A percentile compares a stretch with the other conserved stretches of the same genome.
Evolutionary conservation across 495 filamentous ascomycete species (phyloP).

Genomic region (Oleoguttula mirabilis): DNA sequence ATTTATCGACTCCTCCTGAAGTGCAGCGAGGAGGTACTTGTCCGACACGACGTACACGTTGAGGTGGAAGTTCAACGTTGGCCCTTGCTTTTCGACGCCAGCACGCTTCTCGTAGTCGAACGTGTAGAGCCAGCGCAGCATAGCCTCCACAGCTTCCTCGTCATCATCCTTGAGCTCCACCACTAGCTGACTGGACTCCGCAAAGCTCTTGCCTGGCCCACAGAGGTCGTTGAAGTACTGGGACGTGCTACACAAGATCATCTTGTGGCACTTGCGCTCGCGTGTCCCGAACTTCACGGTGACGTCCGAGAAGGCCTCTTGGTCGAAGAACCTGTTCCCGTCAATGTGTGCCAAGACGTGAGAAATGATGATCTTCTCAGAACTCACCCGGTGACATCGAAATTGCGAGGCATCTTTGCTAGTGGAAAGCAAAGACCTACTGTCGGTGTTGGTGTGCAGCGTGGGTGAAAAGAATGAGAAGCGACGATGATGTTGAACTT

Average conservation of each 20-base stretch:
- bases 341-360: not conserved
- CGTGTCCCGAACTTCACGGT: not conserved
- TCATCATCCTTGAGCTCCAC: slow-evolving; percentile 31
- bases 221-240: slow-evolving; percentile 5
- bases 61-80: slow-evolving; percentile 2
- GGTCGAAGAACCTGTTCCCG: slow-evolving; percentile 4
- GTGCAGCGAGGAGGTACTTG: slow-evolving; percentile 3
- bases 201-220: slow-evolving; percentile 11
- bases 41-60: slow-evolving; percentile 3
- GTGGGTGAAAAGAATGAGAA: too few relatives aligned
- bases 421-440: not conserved
- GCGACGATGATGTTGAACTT: not conserved
- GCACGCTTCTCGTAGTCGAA: slow-evolving; percentile 8
- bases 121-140: slow-evolving; percentile 24
- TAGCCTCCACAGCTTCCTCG: slow-evolving; percentile 29
- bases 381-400: not conserved
- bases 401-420: not conserved
- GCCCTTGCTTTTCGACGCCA: not conserved
- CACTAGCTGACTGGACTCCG: slow-evolving; percentile 16
- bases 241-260: slow-evolving; percentile 9
- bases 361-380: not conserved
- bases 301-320: slow-evolving; percentile 5
- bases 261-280: slow-evolving; percentile 3
- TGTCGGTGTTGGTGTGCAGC: too few relatives aligned
- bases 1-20: not conserved